Base-by-base conservation (phyloP, 2,329 filamentous ascomycete genomes). In the Hymenotorrendiella dingleyae region DNA sequence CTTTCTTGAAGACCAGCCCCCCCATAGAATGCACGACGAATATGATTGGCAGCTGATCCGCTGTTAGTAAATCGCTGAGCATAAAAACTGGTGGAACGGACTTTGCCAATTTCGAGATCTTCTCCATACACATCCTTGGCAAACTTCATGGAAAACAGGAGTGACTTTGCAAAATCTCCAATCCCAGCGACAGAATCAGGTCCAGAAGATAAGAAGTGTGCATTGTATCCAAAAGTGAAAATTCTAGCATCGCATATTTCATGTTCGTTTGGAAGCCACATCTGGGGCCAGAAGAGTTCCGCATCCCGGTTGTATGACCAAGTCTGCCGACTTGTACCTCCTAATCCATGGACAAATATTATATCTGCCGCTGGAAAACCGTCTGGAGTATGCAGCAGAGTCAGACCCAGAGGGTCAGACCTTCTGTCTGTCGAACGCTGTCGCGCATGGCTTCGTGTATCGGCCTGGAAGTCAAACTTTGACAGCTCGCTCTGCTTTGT, bases 271-370 rank as follows among this genome's bases (percentile, higher is more conserved):
- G 45, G 40, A 3, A 48, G 43, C 29, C 40, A 52, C 19, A 32
- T 35, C n/a, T 35, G 14, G 1, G 53, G 66, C 66, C 66, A 68
- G 48, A 59, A 68, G 22, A 58, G 50, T 1, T 42, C 23, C 2
- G 45, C 44, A 10, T 64, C 51, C 4, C 43, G 16, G 3, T 53
- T 49, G 22, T 59, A 54, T 5, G 50, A 55, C 66, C 67, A 69
- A 28, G 64, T 64, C 40, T 55, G 57, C 3, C 57, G 50, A 34
- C 61, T 64, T 1, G 57, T 57, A 2, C 65, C 67, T 7, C 63
- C 64, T 2, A 69, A 56, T 0, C 66, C 66, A 48, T 70, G 67
- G 3, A 69, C 54, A 42, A 69, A 69, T 12, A 69, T 56, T 6
- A 62, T 47, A 36, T 63, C 59, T 11, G 54, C 19, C 4, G 34